These are phyloP conservation scores for Purpureocillium lavendulum DNA, from an alignment of 2,329 filamentous ascomycete species.

Conservation along the genomic window DNA sequence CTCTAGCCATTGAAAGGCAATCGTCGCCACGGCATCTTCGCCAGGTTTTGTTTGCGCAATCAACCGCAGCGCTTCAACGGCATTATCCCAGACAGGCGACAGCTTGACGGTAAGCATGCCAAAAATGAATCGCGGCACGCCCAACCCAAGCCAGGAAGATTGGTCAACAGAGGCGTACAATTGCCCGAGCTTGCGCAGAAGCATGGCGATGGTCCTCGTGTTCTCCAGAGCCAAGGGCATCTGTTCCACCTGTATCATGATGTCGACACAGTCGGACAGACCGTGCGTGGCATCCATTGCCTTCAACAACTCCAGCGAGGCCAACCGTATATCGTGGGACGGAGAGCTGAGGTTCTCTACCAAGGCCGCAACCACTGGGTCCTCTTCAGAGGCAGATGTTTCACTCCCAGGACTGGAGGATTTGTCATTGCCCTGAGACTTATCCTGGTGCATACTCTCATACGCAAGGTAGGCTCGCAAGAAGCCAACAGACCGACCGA, in stretches of 20 bases:
- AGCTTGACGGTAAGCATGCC: conserved; percentile 82
- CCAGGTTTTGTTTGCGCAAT: conserved; percentile 63
- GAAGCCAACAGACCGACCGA: conserved; percentile 58
- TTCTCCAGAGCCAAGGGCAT: conserved; percentile 71
- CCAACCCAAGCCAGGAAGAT: conserved; percentile 57
- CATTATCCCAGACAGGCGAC: conserved; percentile 80
- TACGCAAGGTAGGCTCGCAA: conserved; percentile 54
- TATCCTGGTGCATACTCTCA: conserved; percentile 21
- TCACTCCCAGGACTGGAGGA: conserved; percentile 32
- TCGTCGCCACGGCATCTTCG: conserved; percentile 61
- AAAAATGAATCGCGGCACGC: conserved; percentile 77
- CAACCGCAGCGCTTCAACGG: conserved; percentile 64
- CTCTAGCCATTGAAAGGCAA: conserved; percentile 73
- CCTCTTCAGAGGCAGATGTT: conserved; percentile 36
- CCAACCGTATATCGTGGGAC: conserved; percentile 65
- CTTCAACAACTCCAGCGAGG: conserved; percentile 64
- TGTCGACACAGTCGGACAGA: conserved; percentile 18
- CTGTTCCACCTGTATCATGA: conserved; percentile 73
- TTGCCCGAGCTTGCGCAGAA: conserved; percentile 67
- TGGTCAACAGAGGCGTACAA: conserved; percentile 52
- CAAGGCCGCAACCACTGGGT: conserved; percentile 55
- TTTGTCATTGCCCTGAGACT: conserved; percentile 10
- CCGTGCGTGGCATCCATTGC: conserved; percentile 34
- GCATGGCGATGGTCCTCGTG: conserved; percentile 71
- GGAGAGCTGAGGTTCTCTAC: conserved; percentile 67